Base-by-base conservation (phyloP, 352 stramenopile genomes). In the Nothophytophthora sp. region DNA sequence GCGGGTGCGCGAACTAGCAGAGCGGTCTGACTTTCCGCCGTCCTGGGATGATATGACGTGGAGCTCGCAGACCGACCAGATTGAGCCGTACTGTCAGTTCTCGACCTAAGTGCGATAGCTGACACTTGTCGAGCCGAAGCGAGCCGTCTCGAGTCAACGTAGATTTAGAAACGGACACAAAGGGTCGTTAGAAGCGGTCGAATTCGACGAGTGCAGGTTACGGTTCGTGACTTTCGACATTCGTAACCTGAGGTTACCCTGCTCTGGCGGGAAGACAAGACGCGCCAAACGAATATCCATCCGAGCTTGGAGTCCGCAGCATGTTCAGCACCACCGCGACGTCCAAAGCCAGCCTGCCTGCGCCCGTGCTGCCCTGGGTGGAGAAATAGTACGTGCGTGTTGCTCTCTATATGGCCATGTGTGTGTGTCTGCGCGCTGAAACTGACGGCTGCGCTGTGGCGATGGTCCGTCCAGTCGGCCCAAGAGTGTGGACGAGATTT, bases 401-500 rank as follows among this genome's bases (percentile, higher is more conserved):
- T 18, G 32, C 23, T 48, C 1, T 18, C 3, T 51, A 13, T 47
- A 5, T 50, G 7, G 49, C n/a, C n/a, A n/a, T n/a, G n/a, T n/a
- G n/a, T n/a, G n/a, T n/a, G n/a, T n/a, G n/a, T n/a, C n/a, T n/a
- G n/a, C n/a, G n/a, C n/a, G n/a, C n/a, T n/a, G n/a, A n/a, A n/a
- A n/a, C n/a, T n/a, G n/a, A n/a, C n/a, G n/a, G n/a, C n/a, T n/a
- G n/a, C n/a, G n/a, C n/a, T n/a, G n/a, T n/a, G n/a, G 18, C 43
- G n/a, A n/a, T n/a, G n/a, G n/a, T n/a, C n/a, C n/a, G n/a, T 42
- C 0, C 43, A 95, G 86, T 71, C 93, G 97, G 6, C 97, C 97
- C 8, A 98, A 98, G 63, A 96, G 82, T 36, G 88, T 99, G 19
- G 76, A 95, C 42, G 96, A 99, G 67, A 97, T 99, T 35, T 94